Evolutionary conservation across 2,329 filamentous ascomycete genomes (phyloP).

Genomic region (Aspergillus tamarii): DNA sequence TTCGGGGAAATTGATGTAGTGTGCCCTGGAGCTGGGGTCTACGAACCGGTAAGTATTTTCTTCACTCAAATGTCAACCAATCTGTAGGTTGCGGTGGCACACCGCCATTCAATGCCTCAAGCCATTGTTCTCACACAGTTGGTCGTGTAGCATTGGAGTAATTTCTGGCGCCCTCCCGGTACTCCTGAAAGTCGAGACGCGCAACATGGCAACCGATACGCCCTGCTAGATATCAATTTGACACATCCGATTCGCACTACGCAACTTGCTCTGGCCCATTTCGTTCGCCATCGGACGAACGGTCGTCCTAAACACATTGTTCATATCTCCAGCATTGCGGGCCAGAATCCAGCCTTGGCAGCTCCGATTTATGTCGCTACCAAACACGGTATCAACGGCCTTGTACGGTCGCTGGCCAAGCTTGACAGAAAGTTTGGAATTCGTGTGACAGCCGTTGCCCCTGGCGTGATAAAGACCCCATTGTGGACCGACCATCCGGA

Average conservation of each 20-base stretch:
- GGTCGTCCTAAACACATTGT: constrained; percentile 47
- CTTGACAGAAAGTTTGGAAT: constrained; percentile 57
- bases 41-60: constrained; percentile 41
- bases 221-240: constrained; percentile 54
- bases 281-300: constrained; percentile 38
- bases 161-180: constrained; percentile 56
- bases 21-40: constrained; percentile 52
- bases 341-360: constrained; percentile 42
- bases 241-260: constrained; percentile 57
- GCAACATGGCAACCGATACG: constrained; percentile 45
- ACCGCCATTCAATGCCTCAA: neutral
- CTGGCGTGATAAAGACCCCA: constrained; percentile 64
- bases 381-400: constrained; percentile 54
- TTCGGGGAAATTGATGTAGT: constrained; percentile 54
- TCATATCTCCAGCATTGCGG: constrained; percentile 54
- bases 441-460: constrained; percentile 62
- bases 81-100: neutral
- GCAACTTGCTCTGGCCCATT: constrained; percentile 55
- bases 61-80: neutral
- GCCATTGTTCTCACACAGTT: neutral
- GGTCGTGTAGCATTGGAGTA: constrained; percentile 47
- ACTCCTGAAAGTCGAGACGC: constrained; percentile 46
- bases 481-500: constrained; percentile 65
- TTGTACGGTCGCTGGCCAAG: constrained; percentile 53
- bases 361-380: constrained; percentile 53